Conservation (phyloP, 2,329 filamentous ascomycete species). For the Phialemoniopsis sp. region DNA sequence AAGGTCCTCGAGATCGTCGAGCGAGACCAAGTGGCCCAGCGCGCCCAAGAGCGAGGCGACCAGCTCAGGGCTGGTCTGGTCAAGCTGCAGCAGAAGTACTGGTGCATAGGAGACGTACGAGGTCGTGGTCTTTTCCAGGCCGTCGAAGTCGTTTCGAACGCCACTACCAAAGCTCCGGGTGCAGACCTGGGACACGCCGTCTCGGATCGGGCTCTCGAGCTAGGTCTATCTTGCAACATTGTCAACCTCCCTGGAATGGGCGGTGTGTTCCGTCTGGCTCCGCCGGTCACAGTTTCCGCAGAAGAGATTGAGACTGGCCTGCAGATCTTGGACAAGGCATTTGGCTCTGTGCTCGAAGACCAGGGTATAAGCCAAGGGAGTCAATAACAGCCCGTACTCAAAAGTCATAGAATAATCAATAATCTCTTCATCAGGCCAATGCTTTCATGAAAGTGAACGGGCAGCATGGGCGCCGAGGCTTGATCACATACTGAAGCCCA, state of each 20-base stretch:
- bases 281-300: conserved; percentile 52
- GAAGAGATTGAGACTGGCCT: conserved; percentile 47
- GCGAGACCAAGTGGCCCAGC: conserved; percentile 45
- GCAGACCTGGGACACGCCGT: conserved; percentile 42
- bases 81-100: conserved; percentile 43
- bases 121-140: conserved; percentile 57
- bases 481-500: too few species aligned
- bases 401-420: too few species aligned
- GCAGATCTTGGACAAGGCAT: conserved; percentile 49
- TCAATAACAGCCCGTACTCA: too few species aligned
- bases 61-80: conserved; percentile 43
- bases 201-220: conserved; percentile 16
- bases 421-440: too few species aligned
- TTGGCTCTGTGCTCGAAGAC: too few species aligned
- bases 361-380: too few species aligned
- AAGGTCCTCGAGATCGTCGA: conserved; percentile 60
- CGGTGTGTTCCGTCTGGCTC: conserved; percentile 55
- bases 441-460: too few species aligned
- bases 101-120: conserved; percentile 59
- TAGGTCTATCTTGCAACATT: conserved; percentile 55
- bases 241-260: conserved; percentile 49
- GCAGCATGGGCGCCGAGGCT: too few species aligned
- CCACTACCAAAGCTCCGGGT: conserved; percentile 17
- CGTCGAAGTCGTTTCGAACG: conserved; percentile 28
- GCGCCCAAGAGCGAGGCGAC: conserved; percentile 36